Evolutionary conservation across 225 moss, liverwort and hornwort genomes (phyloP).

Genomic region (Straminergon stramineum): DNA sequence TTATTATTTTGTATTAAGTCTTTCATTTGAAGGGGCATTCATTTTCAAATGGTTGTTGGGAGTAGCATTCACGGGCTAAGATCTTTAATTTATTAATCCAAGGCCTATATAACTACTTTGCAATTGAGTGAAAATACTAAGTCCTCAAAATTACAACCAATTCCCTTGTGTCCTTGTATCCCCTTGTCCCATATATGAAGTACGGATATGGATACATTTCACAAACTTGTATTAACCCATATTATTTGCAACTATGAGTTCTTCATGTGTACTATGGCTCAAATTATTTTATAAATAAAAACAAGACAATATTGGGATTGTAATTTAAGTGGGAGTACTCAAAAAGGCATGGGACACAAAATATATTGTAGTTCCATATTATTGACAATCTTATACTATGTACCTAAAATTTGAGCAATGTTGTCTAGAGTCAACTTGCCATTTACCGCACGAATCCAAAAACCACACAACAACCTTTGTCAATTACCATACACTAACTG

Average conservation of each 20-base stretch:
- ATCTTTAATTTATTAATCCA: neutral
- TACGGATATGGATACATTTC: neutral
- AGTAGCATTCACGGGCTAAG: accelerated
- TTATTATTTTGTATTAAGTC: neutral
- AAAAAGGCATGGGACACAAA: neutral
- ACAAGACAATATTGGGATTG: neutral
- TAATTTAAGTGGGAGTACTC: neutral
- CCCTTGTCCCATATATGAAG: neutral
- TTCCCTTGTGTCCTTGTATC: accelerated
- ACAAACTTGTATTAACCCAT: neutral
- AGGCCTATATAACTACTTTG: neutral
- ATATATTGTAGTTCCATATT: no score
- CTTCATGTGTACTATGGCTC: neutral
- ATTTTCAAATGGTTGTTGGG: neutral
- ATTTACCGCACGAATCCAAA: no score
- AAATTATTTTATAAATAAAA: neutral
- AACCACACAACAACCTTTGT: no score
- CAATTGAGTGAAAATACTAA: neutral
- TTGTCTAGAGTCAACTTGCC: no score
- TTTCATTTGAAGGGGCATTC: neutral
- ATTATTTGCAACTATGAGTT: neutral
- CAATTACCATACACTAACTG: no score
- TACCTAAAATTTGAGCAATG: neutral
- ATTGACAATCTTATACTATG: neutral
- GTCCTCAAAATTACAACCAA: neutral